These are phyloP conservation scores for Aspergillus pseudonomiae DNA, from an alignment of 2,329 filamentous ascomycete genomes.

Conservation along the genomic window DNA sequence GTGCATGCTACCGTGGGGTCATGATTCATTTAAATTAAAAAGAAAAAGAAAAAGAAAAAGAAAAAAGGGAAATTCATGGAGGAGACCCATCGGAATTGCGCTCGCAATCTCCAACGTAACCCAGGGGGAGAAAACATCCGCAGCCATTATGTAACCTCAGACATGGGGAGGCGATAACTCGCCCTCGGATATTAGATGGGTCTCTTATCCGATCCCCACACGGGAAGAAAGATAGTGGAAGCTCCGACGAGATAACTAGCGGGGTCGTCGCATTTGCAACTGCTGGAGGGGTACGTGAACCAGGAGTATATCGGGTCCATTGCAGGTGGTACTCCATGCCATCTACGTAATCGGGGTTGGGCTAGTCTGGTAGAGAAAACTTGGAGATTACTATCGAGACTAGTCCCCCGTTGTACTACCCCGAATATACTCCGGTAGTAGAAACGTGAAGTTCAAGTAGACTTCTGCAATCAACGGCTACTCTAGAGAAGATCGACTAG, in stretches of 20 bases:
- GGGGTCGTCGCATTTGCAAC: neutral
- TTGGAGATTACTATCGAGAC: neutral
- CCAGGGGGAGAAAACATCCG: neutral
- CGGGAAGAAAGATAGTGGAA: neutral
- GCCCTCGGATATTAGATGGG: constrained; percentile 7
- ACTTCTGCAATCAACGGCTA: constrained; percentile 19
- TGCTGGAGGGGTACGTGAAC: neutral
- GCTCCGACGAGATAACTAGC: neutral
- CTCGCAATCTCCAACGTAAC: neutral
- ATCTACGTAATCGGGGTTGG: constrained; percentile 12
- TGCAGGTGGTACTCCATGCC: neutral
- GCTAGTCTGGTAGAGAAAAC: neutral
- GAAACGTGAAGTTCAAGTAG: constrained; percentile 15
- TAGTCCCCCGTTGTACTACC: neutral
- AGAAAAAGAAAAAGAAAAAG: too few species aligned
- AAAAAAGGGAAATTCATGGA: too few species aligned
- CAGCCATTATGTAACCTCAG: neutral
- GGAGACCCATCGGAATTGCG: neutral
- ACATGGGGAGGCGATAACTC: neutral
- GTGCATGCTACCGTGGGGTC: neutral
- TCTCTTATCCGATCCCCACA: constrained; percentile 4
- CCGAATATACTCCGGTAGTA: constrained; percentile 6
- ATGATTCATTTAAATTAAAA: neutral
- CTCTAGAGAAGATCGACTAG: constrained; percentile 20
- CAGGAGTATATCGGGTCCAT: neutral